These are phyloP conservation scores for Coemansia sp. DNA, from an alignment of 192 early-diverging fungal species.

Conservation along the genomic window DNA sequence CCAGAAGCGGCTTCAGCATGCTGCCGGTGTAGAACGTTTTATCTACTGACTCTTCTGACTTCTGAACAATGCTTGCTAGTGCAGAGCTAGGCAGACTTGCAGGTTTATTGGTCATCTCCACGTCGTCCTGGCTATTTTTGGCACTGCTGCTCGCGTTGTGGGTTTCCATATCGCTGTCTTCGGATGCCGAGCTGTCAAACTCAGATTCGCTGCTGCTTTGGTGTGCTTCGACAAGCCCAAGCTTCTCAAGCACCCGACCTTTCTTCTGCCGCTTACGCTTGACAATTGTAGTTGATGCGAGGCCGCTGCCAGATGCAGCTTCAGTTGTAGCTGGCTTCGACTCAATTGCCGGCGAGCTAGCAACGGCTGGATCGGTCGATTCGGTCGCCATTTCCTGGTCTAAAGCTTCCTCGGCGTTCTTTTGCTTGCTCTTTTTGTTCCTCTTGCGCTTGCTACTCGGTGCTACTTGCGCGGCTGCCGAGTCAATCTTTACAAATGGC, in stretches of 20 bases:
- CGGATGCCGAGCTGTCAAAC: slow-evolving; percentile 74
- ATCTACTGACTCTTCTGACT: background rate
- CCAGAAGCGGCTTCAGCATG: slow-evolving; percentile 37
- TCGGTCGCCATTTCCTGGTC: background rate
- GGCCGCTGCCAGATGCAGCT: slow-evolving; percentile 33
- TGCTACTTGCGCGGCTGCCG: background rate
- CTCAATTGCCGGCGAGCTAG: background rate
- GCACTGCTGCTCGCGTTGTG: background rate
- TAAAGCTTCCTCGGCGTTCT: background rate
- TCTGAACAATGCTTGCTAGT: too few species aligned
- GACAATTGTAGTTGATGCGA: slow-evolving; percentile 37
- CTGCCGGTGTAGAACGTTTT: slow-evolving; percentile 39
- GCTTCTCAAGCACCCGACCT: slow-evolving; percentile 46
- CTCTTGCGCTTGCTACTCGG: slow-evolving; percentile 6
- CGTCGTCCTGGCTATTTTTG: slow-evolving; percentile 1
- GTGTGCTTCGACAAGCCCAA: slow-evolving; percentile 24
- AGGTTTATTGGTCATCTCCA: background rate
- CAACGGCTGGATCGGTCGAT: too few species aligned
- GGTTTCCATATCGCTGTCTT: slow-evolving; percentile 6
- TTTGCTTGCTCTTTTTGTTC: slow-evolving; percentile 8
- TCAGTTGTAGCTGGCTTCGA: background rate
- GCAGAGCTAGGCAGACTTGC: background rate
- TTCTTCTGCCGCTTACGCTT: slow-evolving; percentile 58
- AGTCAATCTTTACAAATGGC: background rate
- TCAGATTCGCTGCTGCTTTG: slow-evolving; percentile 52